phyloP scores from a whole-genome alignment of 805 yeast genomes.

The Ogataea haglerorum region DNA sequence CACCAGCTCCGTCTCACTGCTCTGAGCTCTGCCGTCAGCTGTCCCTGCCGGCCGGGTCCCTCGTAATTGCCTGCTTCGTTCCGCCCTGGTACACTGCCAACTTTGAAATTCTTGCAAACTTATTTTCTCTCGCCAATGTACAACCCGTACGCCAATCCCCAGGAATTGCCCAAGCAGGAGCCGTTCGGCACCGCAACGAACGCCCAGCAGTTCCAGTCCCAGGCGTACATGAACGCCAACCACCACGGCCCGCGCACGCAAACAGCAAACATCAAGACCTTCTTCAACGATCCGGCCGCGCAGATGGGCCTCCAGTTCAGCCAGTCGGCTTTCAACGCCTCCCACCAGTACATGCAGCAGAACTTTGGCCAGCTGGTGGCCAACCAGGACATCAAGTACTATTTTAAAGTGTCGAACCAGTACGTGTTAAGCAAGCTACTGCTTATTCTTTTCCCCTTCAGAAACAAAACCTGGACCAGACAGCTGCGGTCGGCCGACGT shows the following conservation, averaged over 20 bases:
- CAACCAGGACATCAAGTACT: slow-evolving; percentile 65
- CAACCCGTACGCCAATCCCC: slow-evolving; percentile 44
- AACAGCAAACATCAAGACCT: slow-evolving; percentile 31
- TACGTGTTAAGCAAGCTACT: slow-evolving; percentile 75
- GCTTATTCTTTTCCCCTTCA: slow-evolving; percentile 81
- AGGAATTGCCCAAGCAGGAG: slow-evolving; percentile 10
- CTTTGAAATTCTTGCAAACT: slow-evolving; percentile 5
- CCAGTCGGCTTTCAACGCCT: slow-evolving; percentile 75
- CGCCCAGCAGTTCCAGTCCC: slow-evolving; percentile 23
- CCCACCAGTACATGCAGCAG: slow-evolving; percentile 74
- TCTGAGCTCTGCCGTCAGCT: too few relatives aligned
- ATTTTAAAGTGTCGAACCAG: slow-evolving; percentile 86
- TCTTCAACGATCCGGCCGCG: slow-evolving; percentile 76
- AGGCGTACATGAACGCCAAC: slow-evolving; percentile 14
- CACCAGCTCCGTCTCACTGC: too few relatives aligned
- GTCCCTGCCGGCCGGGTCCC: too few relatives aligned
- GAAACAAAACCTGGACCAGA: slow-evolving; percentile 80
- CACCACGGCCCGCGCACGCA: slow-evolving; percentile 10
- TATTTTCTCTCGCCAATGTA: slow-evolving; percentile 28
- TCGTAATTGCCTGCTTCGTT: too few relatives aligned
- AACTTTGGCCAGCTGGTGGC: slow-evolving; percentile 55
- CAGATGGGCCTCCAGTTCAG: slow-evolving; percentile 87
- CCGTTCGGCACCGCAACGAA: slow-evolving; percentile 19
- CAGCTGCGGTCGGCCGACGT: slow-evolving; percentile 35
- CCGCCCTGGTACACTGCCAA: slow-evolving; percentile 5